Evolutionary conservation across 192 early-diverging fungal species (phyloP), one percentile per base, ranked within the genome.

Genomic region (Umbelopsis ramanniana): DNA sequence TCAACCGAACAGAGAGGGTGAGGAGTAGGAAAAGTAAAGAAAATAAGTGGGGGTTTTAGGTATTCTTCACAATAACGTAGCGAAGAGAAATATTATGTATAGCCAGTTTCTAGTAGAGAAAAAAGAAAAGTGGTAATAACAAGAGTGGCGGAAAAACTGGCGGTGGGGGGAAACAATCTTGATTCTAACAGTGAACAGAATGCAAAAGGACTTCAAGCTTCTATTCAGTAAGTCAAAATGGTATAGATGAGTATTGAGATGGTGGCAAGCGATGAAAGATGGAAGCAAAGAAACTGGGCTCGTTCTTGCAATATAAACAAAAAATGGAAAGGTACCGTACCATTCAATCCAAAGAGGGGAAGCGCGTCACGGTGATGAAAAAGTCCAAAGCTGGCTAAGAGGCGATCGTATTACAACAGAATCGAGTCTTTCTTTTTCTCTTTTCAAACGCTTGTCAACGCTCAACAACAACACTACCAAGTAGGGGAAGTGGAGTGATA

Each of bases 321-420:
- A 63, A 37, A 37, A 63, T 37, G 0, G 26, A 37, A 63, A 63
- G 57, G 29, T 63, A 63, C 57, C 11, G 26, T 37, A 63, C 57
- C 57, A 63, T 63, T 63, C 57, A 63, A 37, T 63, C 57, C 57
- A 63, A 63, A 63, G 33, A 63, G 57, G 57, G 57, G 57, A n/a
- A 57, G 57, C 33, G 57, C 57, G 57, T 63, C 57, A 63, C 57
- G 6, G 57, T 38, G 57, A 63, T 63, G 57, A 33, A 63, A 57
- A 37, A 37, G 26, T 63, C 57, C 26, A 37, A 63, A 37, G 33
- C 33, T 35, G 24, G 15, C 10, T 37, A 29, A 35, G 53, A 60
- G 24, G 24, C 52, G 33, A 17, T 63, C 33, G 33, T 63, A 63
- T 37, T 21, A 50, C 48, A 10, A 17, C 48, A 50, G n/a, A 43